Evolutionary conservation across 306 rosid species (phyloP).

Genomic region (Rosa rugosa): DNA sequence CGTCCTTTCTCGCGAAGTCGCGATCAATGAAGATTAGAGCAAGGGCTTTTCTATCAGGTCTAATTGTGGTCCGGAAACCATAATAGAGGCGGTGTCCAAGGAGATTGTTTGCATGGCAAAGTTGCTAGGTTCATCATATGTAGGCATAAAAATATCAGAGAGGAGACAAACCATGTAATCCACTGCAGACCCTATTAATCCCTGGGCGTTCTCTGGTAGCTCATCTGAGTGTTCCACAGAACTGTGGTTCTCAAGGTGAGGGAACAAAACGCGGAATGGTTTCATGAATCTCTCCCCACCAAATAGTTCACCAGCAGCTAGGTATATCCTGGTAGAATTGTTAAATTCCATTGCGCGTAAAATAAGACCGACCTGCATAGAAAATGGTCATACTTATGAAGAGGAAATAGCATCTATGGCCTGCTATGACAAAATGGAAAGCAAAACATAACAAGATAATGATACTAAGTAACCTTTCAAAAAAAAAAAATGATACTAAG

Average conservation of each 20-base stretch:
- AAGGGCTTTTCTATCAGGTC: slow-evolving; percentile 95
- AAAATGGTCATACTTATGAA: background rate
- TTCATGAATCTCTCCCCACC: slow-evolving; percentile 92
- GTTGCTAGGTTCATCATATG: slow-evolving; percentile 99
- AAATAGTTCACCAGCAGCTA: slow-evolving; percentile 86
- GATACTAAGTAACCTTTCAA: too few relatives aligned
- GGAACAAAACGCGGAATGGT: slow-evolving; percentile 76
- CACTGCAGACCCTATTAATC: slow-evolving; percentile 93
- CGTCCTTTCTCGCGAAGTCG: slow-evolving; percentile 73
- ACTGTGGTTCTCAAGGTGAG: slow-evolving; percentile 75
- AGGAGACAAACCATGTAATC: slow-evolving; percentile 96
- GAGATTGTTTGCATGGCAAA: slow-evolving; percentile 97
- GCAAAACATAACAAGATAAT: background rate
- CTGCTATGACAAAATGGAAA: background rate
- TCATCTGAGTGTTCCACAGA: slow-evolving; percentile 78
- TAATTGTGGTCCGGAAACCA: slow-evolving; percentile 85
- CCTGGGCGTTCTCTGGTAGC: slow-evolving; percentile 72
- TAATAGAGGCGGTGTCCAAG: slow-evolving; percentile 97
- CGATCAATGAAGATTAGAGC: slow-evolving; percentile 81
- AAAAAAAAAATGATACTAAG: too few relatives aligned
- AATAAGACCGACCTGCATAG: slow-evolving; percentile 83
- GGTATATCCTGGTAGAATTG: slow-evolving; percentile 55
- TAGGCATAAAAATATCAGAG: slow-evolving; percentile 97
- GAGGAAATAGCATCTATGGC: background rate
- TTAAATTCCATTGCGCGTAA: slow-evolving; percentile 55